Evolutionary conservation across 495 filamentous ascomycete species (phyloP).

Genomic region (Penicillium bovifimosum): DNA sequence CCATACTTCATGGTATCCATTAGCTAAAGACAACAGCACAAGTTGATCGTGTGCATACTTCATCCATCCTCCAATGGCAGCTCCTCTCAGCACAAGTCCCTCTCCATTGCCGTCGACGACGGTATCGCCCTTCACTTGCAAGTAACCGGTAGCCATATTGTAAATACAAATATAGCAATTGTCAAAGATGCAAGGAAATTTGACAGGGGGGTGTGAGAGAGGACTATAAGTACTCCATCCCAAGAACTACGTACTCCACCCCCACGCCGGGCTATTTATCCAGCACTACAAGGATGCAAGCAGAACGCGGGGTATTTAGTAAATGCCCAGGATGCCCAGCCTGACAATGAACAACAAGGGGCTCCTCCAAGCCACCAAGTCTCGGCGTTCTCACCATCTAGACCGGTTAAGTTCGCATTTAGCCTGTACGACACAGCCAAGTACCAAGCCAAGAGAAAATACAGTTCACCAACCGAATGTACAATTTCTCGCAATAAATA

Average conservation of each 20-base stretch:
- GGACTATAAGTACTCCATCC: background rate
- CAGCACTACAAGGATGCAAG: background rate
- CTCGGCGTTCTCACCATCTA: background rate
- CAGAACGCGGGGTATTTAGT: constrained; percentile 2
- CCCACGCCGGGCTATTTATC: background rate
- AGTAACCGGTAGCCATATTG: constrained; percentile 33
- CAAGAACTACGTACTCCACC: constrained; percentile 2
- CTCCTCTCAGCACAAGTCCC: constrained; percentile 45
- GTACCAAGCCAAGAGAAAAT: background rate
- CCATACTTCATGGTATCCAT: constrained; percentile 42
- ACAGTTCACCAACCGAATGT: background rate
- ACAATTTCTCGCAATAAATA: constrained; percentile 12
- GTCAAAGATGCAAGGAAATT: background rate
- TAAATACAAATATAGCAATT: background rate
- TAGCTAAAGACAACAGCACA: background rate
- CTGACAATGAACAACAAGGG: background rate
- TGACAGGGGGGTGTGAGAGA: background rate
- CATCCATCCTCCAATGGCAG: constrained; percentile 45
- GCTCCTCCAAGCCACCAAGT: background rate
- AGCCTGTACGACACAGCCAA: background rate
- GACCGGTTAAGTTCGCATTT: constrained; percentile 9
- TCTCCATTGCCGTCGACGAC: constrained; percentile 45
- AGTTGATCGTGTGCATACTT: constrained; percentile 25
- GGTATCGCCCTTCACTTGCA: constrained; percentile 39
- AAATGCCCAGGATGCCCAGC: background rate